Evolutionary conservation across 1,284 basidiomycete genomes (phyloP), one percentile per base, ranked within the genome.

Genomic region (Marasmius sp.): DNA sequence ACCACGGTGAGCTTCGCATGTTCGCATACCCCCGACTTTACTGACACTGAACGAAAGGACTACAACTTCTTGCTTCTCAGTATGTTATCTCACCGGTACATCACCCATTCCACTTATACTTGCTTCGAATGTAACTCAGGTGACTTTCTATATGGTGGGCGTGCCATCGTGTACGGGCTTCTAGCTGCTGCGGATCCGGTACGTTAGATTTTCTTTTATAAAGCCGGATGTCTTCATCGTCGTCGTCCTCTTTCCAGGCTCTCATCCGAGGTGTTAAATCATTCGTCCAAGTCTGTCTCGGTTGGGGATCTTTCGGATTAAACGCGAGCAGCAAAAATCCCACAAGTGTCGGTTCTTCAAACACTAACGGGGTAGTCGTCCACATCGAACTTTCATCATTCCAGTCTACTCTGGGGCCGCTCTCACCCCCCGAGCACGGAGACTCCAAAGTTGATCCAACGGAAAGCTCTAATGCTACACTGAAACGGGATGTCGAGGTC

Each of bases 141-240:
- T 41, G 62, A 63, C 36, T 63, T 52, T 34, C 58, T 69, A n/a
- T 71, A 71, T 56, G 70, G 70, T 4, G 69, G 67, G 0, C 68
- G 70, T 9, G 61, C 67, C 14, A 59, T 70, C 20, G 60, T 71
- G 1, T 71, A 71, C 55, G 69, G 67, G 1, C 60, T 68, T 7
- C 63, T 70, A 0, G 68, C 69, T 12, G 65, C 63, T 16, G 64
- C 67, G 14, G 70, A 71, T 63, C 70, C 70, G 34, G 69, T 70
- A 49, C 45, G 69, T 34, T 6, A 12, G n/a, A 6, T 12, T 3
- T 12, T 6, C 6, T 55, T 20, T 58, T 4, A 12, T 3, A 16
- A 27, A 34, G 27, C 27, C 16, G 51, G 16, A 2, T 36, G 3
- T 53, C 27, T 6, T 53, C 51, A 11, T 20, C 16, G 6, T n/a